These are phyloP conservation scores for Hibiscus syriacus DNA, from an alignment of 345 rosid species.

Conservation along the genomic window DNA sequence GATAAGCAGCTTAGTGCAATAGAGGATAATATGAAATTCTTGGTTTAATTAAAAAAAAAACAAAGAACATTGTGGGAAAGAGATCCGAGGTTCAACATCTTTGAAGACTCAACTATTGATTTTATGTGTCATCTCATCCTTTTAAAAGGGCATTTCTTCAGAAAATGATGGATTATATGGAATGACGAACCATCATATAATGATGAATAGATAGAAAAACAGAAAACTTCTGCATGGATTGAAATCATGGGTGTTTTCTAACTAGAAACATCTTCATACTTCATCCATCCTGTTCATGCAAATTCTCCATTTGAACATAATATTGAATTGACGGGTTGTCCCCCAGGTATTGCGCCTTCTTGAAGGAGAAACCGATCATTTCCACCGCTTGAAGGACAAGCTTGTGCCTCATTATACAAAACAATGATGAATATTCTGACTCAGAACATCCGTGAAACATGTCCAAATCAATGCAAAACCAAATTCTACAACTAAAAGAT, in stretches of 20 bases:
- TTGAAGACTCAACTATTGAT: constrained; percentile 17
- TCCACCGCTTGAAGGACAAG: constrained; percentile 16
- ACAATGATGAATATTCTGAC: not conserved
- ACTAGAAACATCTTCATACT: not conserved
- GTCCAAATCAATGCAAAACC: not conserved
- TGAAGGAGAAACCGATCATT: too few species aligned
- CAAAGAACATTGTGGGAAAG: too few species aligned
- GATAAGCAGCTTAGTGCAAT: too few species aligned
- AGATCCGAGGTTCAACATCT: too few species aligned
- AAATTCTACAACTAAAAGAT: not conserved
- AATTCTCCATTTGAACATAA: not conserved
- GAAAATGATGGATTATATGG: constrained; percentile 2
- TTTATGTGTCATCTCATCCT: not conserved
- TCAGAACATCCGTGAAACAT: not conserved
- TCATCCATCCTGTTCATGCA: not conserved
- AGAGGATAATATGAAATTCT: too few species aligned
- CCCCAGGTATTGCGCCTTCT: constrained; percentile 44
- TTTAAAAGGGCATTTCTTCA: too few species aligned
- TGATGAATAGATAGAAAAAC: not conserved
- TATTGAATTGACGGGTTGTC: not conserved
- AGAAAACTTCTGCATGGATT: too few species aligned
- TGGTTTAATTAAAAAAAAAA: too few species aligned
- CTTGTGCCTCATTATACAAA: constrained; percentile 12
- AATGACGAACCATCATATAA: not conserved
- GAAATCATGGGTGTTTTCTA: too few species aligned